phyloP scores from a whole-genome alignment of 306 rosid genomes.

The Clitoria ternatea region DNA sequence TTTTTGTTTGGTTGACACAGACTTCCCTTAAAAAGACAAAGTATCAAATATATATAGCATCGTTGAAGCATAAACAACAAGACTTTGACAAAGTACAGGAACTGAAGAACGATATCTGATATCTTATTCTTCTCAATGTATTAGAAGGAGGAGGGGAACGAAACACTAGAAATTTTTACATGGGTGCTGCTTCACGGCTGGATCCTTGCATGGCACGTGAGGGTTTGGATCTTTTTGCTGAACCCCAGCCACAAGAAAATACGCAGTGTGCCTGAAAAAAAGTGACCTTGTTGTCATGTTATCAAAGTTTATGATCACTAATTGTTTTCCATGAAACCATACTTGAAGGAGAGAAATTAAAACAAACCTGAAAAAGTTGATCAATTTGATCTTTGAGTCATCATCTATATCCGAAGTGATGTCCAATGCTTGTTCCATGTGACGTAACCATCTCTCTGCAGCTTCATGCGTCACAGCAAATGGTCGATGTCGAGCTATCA shows the following conservation, averaged over 20 bases:
- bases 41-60: no score
- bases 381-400: constrained; percentile 62
- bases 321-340: not conserved
- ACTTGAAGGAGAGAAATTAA: not conserved
- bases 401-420: constrained; percentile 53
- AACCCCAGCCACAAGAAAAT: constrained; percentile 84
- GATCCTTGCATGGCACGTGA: constrained; percentile 49
- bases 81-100: no score
- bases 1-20: no score
- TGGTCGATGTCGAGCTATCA: constrained; percentile 76
- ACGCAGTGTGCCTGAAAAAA: constrained; percentile 72
- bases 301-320: not conserved
- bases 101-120: no score
- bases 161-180: constrained; percentile 24
- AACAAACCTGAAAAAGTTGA: constrained; percentile 63
- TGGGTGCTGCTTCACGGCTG: constrained; percentile 27
- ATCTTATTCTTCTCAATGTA: not conserved
- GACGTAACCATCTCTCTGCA: constrained; percentile 82
- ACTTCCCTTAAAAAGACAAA: no score
- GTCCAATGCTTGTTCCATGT: constrained; percentile 80
- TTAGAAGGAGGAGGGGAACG: no score
- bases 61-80: no score
- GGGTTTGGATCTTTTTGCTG: constrained; percentile 52
- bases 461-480: constrained; percentile 72
- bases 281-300: not conserved